Conservation (phyloP, 352 stramenopile genomes). For the Albugo laibachii region DNA sequence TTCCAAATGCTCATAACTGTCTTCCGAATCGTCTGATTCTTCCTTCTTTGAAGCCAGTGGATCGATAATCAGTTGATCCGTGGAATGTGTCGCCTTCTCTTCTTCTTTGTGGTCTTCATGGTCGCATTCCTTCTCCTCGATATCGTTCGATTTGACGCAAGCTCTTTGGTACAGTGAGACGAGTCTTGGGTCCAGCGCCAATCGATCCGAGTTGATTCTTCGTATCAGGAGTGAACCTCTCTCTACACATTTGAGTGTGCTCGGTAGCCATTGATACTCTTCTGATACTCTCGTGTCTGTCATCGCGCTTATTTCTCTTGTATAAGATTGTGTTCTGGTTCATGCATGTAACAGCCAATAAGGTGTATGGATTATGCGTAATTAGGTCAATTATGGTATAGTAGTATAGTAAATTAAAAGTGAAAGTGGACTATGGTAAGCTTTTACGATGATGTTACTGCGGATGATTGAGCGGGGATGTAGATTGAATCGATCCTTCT, state of each 20-base stretch:
- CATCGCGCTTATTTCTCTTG: no score
- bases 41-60: neutral
- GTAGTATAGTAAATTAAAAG: no score
- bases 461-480: no score
- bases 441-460: no score
- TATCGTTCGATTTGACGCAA: neutral
- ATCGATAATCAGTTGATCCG: no score
- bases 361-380: no score
- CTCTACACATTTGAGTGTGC: conserved; percentile 42
- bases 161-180: neutral
- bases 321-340: no score
- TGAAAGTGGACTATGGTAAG: no score
- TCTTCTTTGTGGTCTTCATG: neutral
- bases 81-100: no score
- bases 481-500: conserved; percentile 80
- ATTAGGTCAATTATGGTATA: no score
- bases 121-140: neutral
- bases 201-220: conserved; percentile 76
- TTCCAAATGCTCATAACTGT: neutral
- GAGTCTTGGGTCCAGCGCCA: conserved; percentile 25
- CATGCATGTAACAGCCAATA: no score
- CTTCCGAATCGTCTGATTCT: neutral
- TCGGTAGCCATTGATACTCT: neutral
- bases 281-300: no score
- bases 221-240: conserved; percentile 64